These are phyloP conservation scores for Naegleria lovaniensis DNA, from an alignment of 208 protist genomes.

Conservation along the genomic window DNA sequence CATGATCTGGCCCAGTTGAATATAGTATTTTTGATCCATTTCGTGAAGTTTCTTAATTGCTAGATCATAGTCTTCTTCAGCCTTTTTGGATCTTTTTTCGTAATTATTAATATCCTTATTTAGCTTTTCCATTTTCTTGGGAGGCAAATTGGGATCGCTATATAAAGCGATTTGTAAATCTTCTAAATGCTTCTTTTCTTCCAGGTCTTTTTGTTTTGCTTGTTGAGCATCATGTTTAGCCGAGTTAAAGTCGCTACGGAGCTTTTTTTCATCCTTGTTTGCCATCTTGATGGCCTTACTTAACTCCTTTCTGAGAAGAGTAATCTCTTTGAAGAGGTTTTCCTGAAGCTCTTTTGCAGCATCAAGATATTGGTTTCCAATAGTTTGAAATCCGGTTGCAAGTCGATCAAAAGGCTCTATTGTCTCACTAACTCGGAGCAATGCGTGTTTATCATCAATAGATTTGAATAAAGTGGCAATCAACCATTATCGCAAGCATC, in stretches of 20 bases:
- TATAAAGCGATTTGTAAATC: not conserved
- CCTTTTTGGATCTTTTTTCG: not conserved
- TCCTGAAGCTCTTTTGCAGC: not conserved
- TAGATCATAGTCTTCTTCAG: not conserved
- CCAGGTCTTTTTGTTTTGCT: slow-evolving; percentile 1
- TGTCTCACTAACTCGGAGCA: not conserved
- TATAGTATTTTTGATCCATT: slow-evolving; percentile 4
- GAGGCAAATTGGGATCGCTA: not conserved
- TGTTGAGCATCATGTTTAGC: not conserved
- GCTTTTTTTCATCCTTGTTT: not conserved
- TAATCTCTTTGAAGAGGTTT: not conserved
- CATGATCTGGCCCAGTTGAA: not conserved
- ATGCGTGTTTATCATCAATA: no score
- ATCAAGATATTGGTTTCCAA: not conserved
- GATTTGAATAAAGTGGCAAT: not conserved
- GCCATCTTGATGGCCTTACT: not conserved
- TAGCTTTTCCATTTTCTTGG: slow-evolving; percentile 4
- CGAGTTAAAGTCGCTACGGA: not conserved
- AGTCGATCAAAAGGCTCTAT: not conserved
- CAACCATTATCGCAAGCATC: no score
- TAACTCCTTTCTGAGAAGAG: not conserved
- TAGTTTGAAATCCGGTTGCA: not conserved
- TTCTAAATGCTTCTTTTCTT: slow-evolving; percentile 22
- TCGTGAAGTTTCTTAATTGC: not conserved
- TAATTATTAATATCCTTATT: not conserved